Evolutionary conservation across 305 asterid genomes (phyloP), one percentile per base, ranked within the genome.

Genomic region (Solanum hybrid): DNA sequence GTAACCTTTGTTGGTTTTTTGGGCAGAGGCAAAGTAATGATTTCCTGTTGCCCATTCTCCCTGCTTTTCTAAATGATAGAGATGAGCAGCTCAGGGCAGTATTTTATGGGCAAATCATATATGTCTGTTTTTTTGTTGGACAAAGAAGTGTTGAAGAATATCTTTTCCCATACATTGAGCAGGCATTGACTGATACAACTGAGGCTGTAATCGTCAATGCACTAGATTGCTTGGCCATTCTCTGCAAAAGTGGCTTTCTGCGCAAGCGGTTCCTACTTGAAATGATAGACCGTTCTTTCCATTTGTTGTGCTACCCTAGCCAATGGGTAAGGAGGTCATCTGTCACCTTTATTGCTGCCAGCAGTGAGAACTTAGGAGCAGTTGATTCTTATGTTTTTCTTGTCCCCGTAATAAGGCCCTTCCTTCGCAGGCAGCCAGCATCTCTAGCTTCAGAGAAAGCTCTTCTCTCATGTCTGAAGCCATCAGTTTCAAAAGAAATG

Each of bases 1-100:
- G 97, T 89, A 96, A 96, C 92, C 97, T 79, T 96, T 98, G 99
- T 93, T 97, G 99, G 98, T 98, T 98, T 94, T 96, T 98, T 70
- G 99, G 99, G 86, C 98, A 98, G 93, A 97, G 96, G 94, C 99
- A 98, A 93, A 98, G 99, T 94, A 98, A 97, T 92, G 99, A 98
- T 89, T 94, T 97, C 91, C 91, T 98, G 93, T 95, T 98, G 87
- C 99, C 99, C 77, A 95, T 98, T 92, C 98, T 98, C 87, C 99
- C 99, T 88, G 99, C 99, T 91, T 98, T 98, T 93, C 95, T 98
- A 87, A 98, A 98, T 92, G 99, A 98, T 88, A 95, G 96, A 70
- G 99, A 98, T 93, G 99, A 97, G 94, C 99, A 97, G 94, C 98
- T 98, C 88, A 94, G 98, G 94, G 96, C 99, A 76, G 98, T 97